Percentiles rank a stretch among this genome's conserved stretches.
These are phyloP conservation scores for Linnemannia elongata DNA, from an alignment of 192 early-diverging fungal species.

Conservation along the genomic window DNA sequence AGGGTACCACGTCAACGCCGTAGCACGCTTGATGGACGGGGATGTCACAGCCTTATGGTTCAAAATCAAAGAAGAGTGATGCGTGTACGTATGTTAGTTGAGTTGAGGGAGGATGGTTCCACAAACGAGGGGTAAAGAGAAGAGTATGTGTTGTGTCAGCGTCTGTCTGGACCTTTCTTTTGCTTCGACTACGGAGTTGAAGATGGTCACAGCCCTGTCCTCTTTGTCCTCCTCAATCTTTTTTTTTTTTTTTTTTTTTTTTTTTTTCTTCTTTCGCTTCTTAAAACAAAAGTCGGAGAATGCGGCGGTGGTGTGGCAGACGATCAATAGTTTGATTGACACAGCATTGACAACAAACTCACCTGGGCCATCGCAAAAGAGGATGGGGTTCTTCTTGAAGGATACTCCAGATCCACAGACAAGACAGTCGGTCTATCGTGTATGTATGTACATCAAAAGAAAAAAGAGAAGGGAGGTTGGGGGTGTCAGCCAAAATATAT, in stretches of 20 bases:
- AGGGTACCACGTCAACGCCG: constrained; percentile 56
- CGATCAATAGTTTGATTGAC: neutral
- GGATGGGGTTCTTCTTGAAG: constrained; percentile 58
- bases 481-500: too few species aligned
- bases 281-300: constrained; percentile 6
- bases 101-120: neutral
- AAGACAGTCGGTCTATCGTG: constrained; percentile 54
- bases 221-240: neutral
- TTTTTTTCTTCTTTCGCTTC: neutral
- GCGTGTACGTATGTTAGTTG: neutral
- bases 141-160: neutral
- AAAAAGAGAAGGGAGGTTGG: neutral
- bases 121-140: neutral
- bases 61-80: neutral
- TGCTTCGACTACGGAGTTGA: constrained; percentile 5
- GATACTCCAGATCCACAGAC: constrained; percentile 63
- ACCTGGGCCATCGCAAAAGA: constrained; percentile 68
- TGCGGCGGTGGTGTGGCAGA: neutral
- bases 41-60: constrained; percentile 50
- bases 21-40: constrained; percentile 64
- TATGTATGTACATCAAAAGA: neutral
- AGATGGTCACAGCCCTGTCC: neutral
- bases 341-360: neutral
- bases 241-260: neutral
- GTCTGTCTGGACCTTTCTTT: neutral